These are phyloP conservation scores for Ceratocystis destructans DNA, from an alignment of 2,329 filamentous ascomycete genomes.

Conservation along the genomic window DNA sequence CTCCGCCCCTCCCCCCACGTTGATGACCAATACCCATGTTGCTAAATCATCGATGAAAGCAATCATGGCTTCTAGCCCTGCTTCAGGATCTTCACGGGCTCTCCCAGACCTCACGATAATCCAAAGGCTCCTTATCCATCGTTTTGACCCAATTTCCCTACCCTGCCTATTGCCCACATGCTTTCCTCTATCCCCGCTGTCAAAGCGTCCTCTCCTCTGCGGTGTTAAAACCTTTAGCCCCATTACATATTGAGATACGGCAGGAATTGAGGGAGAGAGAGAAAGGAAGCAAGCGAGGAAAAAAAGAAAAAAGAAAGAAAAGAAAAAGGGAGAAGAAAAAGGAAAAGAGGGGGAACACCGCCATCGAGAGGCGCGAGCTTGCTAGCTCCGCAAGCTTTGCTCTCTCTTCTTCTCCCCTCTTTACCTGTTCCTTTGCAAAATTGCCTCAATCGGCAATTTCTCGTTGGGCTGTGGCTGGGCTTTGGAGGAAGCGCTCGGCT, in stretches of 20 bases:
- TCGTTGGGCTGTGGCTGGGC: background rate
- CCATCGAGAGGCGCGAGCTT: background rate
- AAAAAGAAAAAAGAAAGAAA: background rate
- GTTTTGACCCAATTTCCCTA: background rate
- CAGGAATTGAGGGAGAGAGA: background rate
- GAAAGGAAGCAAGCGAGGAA: background rate
- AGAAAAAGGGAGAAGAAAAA: no score
- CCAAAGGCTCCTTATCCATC: no score
- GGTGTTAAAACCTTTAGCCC: background rate
- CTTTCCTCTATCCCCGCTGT: background rate
- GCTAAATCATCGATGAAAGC: background rate
- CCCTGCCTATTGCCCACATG: background rate
- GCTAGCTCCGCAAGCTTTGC: background rate
- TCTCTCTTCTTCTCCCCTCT: background rate
- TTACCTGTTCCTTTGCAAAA: background rate
- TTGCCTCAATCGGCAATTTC: conserved; percentile 5
- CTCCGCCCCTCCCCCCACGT: background rate
- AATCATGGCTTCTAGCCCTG: background rate
- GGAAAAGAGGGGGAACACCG: background rate
- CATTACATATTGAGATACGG: background rate
- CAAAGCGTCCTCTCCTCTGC: background rate
- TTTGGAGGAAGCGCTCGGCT: background rate
- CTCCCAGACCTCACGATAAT: background rate
- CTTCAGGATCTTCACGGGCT: no score
- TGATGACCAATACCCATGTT: background rate